Evolutionary conservation across 768 basidiomycete species (phyloP).

Genomic region (Royoungia palumana): DNA sequence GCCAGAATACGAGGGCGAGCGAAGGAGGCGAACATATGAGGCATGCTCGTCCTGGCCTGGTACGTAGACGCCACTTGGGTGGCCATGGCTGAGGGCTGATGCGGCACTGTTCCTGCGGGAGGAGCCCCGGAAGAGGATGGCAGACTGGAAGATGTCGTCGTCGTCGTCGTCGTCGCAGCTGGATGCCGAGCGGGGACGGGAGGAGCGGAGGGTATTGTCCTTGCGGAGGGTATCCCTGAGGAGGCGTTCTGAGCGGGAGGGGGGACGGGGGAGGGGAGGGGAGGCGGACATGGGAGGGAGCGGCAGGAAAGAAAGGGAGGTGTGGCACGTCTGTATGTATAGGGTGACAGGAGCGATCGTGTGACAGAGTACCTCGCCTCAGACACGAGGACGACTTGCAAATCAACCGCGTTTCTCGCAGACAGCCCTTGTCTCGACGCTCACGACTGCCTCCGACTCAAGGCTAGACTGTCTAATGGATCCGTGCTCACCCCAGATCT

Average conservation of each 20-base stretch:
- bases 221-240: slow-evolving; percentile 56
- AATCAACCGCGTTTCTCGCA: background rate
- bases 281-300: slow-evolving; percentile 16
- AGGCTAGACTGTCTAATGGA: no score
- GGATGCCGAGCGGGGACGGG: slow-evolving; percentile 26
- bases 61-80: slow-evolving; percentile 27
- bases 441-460: no score
- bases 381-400: slow-evolving; percentile 13
- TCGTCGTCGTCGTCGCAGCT: slow-evolving; percentile 27
- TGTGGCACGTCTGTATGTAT: slow-evolving; percentile 20
- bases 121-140: slow-evolving; percentile 25
- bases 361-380: slow-evolving; percentile 17
- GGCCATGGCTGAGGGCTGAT: slow-evolving; percentile 11
- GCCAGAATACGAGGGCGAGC: slow-evolving; percentile 26
- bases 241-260: slow-evolving; percentile 53
- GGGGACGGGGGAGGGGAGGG: slow-evolving; percentile 31
- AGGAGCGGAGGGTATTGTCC: slow-evolving; percentile 39
- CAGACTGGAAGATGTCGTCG: slow-evolving; percentile 28
- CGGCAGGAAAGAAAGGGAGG: slow-evolving; percentile 7
- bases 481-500: no score
- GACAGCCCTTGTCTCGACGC: no score
- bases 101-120: slow-evolving; percentile 21
- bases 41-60: slow-evolving; percentile 31
- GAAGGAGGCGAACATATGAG: slow-evolving; percentile 22
- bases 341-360: slow-evolving; percentile 27